Evolutionary conservation across 108 stramenopile genomes (phyloP).

Genomic region (Skeletonema menzelii): DNA sequence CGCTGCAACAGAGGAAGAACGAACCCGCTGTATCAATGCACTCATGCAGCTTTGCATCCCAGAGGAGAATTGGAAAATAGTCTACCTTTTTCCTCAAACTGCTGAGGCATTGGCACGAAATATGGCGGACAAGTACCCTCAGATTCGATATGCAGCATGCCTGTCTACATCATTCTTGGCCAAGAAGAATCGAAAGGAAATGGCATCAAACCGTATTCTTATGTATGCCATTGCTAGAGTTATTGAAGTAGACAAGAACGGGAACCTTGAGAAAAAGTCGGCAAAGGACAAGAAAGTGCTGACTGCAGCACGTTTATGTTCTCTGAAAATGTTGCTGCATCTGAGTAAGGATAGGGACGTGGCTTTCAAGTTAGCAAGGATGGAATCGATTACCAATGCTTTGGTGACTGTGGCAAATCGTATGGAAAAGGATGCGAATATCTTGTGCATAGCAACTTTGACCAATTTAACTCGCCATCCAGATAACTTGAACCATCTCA

Average conservation of each 20-base stretch:
- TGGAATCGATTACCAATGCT: constrained; percentile 21
- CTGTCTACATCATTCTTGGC: constrained; percentile 33
- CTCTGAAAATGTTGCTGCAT: constrained; percentile 42
- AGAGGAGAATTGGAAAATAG: constrained; percentile 42
- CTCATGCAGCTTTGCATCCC: constrained; percentile 47
- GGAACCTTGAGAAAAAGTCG: constrained; percentile 24
- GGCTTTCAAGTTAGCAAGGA: constrained; percentile 13
- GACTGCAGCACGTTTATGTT: constrained; percentile 28
- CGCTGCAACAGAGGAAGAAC: constrained; percentile 41
- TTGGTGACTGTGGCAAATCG: constrained; percentile 34
- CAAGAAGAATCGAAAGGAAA: constrained; percentile 40
- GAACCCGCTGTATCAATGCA: constrained; percentile 47
- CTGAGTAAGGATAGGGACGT: constrained; percentile 42
- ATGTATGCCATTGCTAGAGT: constrained; percentile 42
- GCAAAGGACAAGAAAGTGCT: constrained; percentile 28
- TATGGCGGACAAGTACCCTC: constrained; percentile 47
- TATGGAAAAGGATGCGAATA: constrained; percentile 44
- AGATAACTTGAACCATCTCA: constrained; percentile 34
- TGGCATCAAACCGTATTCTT: constrained; percentile 28
- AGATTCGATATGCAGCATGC: constrained; percentile 46
- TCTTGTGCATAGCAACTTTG: constrained; percentile 41
- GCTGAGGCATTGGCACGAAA: constrained; percentile 39
- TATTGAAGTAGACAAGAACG: constrained; percentile 45
- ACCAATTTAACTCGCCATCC: constrained; percentile 47
- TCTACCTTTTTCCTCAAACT: constrained; percentile 40